These are phyloP conservation scores for Brasilioporus rufonigricans DNA, from an alignment of 768 basidiomycete genomes.

Conservation along the genomic window DNA sequence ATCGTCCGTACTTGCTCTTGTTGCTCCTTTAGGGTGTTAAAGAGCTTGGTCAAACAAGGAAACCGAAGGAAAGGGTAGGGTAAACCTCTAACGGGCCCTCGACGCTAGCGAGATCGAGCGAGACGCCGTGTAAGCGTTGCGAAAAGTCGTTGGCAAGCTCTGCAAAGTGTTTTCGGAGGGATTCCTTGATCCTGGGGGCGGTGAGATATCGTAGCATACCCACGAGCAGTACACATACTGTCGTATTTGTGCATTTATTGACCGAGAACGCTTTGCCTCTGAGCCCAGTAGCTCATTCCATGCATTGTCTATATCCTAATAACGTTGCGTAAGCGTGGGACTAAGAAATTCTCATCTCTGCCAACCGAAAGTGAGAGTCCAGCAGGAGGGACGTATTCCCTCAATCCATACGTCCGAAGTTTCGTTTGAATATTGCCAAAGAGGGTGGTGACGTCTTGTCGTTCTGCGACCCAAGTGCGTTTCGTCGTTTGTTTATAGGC, in stretches of 20 bases:
- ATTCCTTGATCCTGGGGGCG: conserved; percentile 70
- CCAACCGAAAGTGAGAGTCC: conserved; percentile 63
- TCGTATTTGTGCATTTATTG: conserved; percentile 88
- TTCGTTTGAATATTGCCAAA: conserved; percentile 95
- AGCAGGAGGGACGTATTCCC: conserved; percentile 75
- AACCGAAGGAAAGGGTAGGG: conserved; percentile 3
- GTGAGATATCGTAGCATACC: conserved; percentile 1
- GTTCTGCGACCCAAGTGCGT: conserved; percentile 84
- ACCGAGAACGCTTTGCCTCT: conserved; percentile 74
- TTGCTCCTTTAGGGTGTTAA: conserved; percentile 54
- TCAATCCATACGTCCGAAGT: conserved; percentile 83
- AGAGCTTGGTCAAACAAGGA: conserved; percentile 5
- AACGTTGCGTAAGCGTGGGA: conserved; percentile 9
- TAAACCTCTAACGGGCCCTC: conserved; percentile 74
- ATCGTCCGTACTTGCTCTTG: conserved; percentile 64
- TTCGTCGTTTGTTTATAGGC: conserved; percentile 85
- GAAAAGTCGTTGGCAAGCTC: conserved; percentile 76
- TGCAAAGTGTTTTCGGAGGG: conserved; percentile 74
- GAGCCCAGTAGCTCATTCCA: conserved; percentile 73
- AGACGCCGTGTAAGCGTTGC: conserved; percentile 59
- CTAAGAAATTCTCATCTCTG: not conserved
- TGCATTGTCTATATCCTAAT: conserved; percentile 65
- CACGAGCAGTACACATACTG: conserved; percentile 52
- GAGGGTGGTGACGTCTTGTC: conserved; percentile 81
- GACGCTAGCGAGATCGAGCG: conserved; percentile 68